phyloP scores from a whole-genome alignment of 768 basidiomycete species.

The Pleurotus tuber-regium region DNA sequence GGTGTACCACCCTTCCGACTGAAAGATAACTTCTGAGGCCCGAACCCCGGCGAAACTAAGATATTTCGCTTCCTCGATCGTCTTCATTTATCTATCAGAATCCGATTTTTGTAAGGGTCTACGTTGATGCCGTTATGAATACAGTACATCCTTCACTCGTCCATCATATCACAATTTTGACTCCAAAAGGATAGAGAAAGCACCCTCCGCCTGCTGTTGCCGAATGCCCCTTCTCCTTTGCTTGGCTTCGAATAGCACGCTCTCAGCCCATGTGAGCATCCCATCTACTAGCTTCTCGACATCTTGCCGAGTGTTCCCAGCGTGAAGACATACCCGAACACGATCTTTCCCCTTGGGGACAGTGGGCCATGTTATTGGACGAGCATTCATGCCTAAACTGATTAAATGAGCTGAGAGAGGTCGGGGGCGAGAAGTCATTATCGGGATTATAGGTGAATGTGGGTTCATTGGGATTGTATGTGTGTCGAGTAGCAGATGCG shows the following conservation, averaged over 20 bases:
- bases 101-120: no score
- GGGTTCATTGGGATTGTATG: conserved; percentile 6
- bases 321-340: conserved; percentile 86
- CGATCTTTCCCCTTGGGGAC: conserved; percentile 86
- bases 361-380: conserved; percentile 84
- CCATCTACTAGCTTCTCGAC: conserved; percentile 55
- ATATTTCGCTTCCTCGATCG: no score
- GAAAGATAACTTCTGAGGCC: no score
- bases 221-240: conserved; percentile 1
- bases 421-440: conserved; percentile 75
- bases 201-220: conserved; percentile 5
- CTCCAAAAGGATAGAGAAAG: conserved; percentile 5
- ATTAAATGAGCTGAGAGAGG: conserved; percentile 69
- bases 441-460: conserved; percentile 80
- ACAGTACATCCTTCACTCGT: no score
- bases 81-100: no score
- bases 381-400: conserved; percentile 56
- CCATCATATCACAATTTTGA: conserved; percentile 1
- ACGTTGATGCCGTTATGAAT: no score
- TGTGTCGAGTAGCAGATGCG: conserved; percentile 22
- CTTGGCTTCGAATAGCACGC: conserved; percentile 24
- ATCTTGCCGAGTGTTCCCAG: conserved; percentile 65
- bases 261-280: conserved; percentile 47
- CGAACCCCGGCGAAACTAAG: no score
- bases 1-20: no score